phyloP scores from a whole-genome alignment of 2,329 filamentous ascomycete species.

The Esteya vermicola region DNA sequence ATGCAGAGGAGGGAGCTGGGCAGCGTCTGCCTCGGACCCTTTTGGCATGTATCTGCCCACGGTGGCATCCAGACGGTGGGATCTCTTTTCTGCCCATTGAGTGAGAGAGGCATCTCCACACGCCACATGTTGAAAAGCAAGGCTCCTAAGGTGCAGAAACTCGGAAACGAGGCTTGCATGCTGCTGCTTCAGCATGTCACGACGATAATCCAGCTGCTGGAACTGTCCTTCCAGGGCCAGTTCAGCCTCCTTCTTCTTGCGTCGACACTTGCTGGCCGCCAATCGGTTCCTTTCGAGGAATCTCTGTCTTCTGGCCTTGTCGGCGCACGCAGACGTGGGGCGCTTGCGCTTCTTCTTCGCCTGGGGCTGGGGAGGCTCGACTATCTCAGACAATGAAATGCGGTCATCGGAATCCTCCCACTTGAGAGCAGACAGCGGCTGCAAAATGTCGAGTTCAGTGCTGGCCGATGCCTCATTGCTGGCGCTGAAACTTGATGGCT shows the following conservation, averaged over 20 bases:
- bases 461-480: too few relatives aligned
- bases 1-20: too few relatives aligned
- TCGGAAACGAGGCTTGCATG: not conserved
- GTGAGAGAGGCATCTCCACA: constrained; percentile 40
- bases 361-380: not conserved
- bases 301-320: constrained; percentile 33
- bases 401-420: too few relatives aligned
- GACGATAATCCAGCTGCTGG: constrained; percentile 27
- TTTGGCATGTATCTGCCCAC: too few relatives aligned
- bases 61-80: too few relatives aligned
- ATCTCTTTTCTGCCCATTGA: constrained; percentile 25
- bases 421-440: too few relatives aligned
- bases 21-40: too few relatives aligned
- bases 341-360: not conserved
- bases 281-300: constrained; percentile 58
- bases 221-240: constrained; percentile 35
- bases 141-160: not conserved
- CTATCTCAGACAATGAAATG: too few relatives aligned
- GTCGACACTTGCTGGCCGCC: constrained; percentile 60
- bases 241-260: constrained; percentile 41
- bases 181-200: not conserved
- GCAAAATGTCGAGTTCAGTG: too few relatives aligned
- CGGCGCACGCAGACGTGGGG: constrained; percentile 8
- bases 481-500: too few relatives aligned
- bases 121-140: constrained; percentile 28